Conservation (phyloP, 73 alveolate genomes). For the Symbiodinium natans region DNA sequence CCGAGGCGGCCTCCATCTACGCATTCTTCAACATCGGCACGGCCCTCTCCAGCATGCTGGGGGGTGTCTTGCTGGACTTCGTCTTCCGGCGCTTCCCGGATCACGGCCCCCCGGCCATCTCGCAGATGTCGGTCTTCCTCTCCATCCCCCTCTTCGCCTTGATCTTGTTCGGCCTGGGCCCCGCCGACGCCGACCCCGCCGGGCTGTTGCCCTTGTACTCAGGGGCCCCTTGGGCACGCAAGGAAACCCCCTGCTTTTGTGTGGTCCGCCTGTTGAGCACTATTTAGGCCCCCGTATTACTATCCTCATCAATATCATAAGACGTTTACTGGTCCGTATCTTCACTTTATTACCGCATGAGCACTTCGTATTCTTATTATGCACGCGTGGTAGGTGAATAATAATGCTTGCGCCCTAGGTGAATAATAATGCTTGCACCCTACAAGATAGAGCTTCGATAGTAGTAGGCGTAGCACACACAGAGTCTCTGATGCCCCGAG, state of each 20-base stretch:
- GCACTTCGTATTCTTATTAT: too few relatives aligned
- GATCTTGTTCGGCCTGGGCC: conserved; percentile 26
- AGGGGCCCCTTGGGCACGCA: background rate
- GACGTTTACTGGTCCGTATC: too few relatives aligned
- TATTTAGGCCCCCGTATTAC: too few relatives aligned
- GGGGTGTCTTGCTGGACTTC: conserved; percentile 26
- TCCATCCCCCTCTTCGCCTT: conserved; percentile 16
- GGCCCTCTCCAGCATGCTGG: conserved; percentile 17
- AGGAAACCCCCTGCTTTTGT: too few relatives aligned
- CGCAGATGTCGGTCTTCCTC: background rate
- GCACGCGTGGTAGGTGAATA: too few relatives aligned
- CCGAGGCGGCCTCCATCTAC: conserved; percentile 10
- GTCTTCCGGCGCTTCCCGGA: conserved; percentile 37
- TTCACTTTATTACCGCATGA: too few relatives aligned
- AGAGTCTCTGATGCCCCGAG: too few relatives aligned
- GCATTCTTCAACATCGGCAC: conserved; percentile 39
- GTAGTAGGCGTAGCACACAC: background rate
- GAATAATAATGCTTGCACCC: too few relatives aligned
- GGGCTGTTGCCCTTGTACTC: background rate
- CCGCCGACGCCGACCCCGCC: background rate
- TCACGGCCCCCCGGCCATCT: conserved; percentile 52
- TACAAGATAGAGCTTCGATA: too few relatives aligned
- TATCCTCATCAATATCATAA: too few relatives aligned
- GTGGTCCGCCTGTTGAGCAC: too few relatives aligned
- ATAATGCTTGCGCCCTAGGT: background rate